A percentile compares a stretch with the other conserved stretches of the same genome.
Evolutionary conservation across 805 yeast species (phyloP).

Genomic region (Zygosaccharomyces lentus): DNA sequence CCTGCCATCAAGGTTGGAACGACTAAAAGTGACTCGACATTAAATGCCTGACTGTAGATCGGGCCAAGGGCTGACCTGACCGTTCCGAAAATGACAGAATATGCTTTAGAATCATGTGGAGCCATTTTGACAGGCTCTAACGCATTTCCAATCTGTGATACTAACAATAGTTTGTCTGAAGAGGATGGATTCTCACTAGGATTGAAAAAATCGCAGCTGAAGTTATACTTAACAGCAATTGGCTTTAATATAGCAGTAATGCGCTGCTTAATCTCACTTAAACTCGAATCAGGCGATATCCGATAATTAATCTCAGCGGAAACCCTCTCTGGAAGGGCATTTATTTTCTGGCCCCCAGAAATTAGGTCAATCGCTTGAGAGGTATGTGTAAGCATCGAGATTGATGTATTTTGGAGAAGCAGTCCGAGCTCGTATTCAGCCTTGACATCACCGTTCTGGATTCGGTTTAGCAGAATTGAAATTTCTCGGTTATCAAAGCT

Average conservation of each 20-base stretch:
- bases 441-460: conserved; percentile 2
- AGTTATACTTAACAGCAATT: not conserved
- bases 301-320: conserved; percentile 5
- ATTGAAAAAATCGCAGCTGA: conserved; percentile 1
- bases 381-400: conserved; percentile 3
- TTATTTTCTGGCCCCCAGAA: conserved; percentile 6
- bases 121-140: conserved; percentile 5
- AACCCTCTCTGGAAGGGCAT: conserved; percentile 8
- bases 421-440: conserved; percentile 5
- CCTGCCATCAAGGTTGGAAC: conserved; percentile 57
- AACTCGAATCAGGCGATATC: conserved; percentile 4
- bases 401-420: conserved; percentile 4
- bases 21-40: conserved; percentile 22
- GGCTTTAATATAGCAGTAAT: conserved; percentile 1
- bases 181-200: not conserved
- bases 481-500: conserved; percentile 1
- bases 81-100: conserved; percentile 4
- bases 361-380: conserved; percentile 7
- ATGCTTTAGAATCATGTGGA: conserved; percentile 4
- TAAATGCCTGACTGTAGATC: not conserved
- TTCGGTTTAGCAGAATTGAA: not conserved
- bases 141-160: conserved; percentile 7
- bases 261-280: conserved; percentile 4
- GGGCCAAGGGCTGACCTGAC: conserved; percentile 2
- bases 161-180: conserved; percentile 1